phyloP scores from a whole-genome alignment of 2,329 filamentous ascomycete species.

The Talaromyces amestolkiae region DNA sequence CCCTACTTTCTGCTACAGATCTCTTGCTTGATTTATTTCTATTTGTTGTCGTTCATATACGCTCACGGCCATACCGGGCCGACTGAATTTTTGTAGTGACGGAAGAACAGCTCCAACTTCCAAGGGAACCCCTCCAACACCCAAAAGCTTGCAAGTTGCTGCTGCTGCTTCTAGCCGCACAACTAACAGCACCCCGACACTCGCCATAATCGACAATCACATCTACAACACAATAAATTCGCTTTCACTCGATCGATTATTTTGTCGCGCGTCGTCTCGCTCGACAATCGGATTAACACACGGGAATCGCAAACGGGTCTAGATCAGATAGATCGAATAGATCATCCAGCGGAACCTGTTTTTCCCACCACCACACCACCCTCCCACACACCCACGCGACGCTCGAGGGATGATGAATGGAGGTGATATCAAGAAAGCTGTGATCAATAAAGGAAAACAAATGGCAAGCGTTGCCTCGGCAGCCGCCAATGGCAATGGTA shows the following conservation, averaged over 20 bases:
- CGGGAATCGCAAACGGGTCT: neutral
- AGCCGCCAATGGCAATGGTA: slow-evolving; percentile 54
- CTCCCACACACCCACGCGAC: slow-evolving; percentile 15
- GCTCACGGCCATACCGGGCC: neutral
- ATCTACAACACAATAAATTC: neutral
- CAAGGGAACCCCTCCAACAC: slow-evolving; percentile 8
- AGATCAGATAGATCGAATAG: neutral
- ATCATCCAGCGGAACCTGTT: slow-evolving; percentile 2
- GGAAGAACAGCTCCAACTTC: slow-evolving; percentile 4
- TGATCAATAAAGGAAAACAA: slow-evolving; percentile 65
- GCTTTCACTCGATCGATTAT: neutral
- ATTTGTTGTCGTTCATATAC: neutral
- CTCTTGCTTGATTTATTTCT: neutral
- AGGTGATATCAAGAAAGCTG: slow-evolving; percentile 62
- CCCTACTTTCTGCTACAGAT: neutral
- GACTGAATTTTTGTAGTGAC: neutral
- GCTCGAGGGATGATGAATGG: slow-evolving; percentile 56
- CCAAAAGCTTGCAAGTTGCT: slow-evolving; percentile 11
- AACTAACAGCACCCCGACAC: neutral
- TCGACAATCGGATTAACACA: neutral
- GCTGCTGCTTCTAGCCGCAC: neutral
- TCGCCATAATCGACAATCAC: neutral
- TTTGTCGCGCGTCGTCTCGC: slow-evolving; percentile 2
- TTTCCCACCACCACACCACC: slow-evolving; percentile 7
- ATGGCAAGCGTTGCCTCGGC: slow-evolving; percentile 52